These are phyloP conservation scores for Thelephora terrestris DNA, from an alignment of 1,284 basidiomycete species.

Conservation along the genomic window DNA sequence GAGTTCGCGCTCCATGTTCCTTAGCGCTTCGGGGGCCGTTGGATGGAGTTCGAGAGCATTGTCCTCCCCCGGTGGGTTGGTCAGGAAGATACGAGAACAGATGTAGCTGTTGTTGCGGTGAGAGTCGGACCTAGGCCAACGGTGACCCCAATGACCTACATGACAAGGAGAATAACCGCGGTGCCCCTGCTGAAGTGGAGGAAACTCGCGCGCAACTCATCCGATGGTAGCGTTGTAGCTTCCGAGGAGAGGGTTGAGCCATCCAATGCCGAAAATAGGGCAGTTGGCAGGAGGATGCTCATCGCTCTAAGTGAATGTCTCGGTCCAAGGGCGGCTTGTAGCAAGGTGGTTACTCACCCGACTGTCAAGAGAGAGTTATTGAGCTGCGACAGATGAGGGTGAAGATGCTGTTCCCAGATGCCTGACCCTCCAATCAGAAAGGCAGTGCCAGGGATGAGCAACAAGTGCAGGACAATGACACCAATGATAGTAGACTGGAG, in stretches of 20 bases:
- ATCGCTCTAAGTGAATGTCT: conserved; percentile 36
- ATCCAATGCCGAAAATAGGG: conserved; percentile 55
- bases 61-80: conserved; percentile 54
- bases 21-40: conserved; percentile 33
- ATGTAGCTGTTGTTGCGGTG: conserved; percentile 36
- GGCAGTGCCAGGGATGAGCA: conserved; percentile 49
- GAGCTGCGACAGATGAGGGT: conserved; percentile 42
- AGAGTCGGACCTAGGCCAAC: neutral
- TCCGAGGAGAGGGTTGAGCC: conserved; percentile 21
- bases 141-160: conserved; percentile 31
- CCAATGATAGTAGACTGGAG: conserved; percentile 53
- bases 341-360: conserved; percentile 31
- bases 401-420: conserved; percentile 38
- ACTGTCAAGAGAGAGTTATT: conserved; percentile 59
- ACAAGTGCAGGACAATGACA: conserved; percentile 50
- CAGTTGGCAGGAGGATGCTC: conserved; percentile 49
- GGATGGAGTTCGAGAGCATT: conserved; percentile 33
- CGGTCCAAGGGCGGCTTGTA: neutral
- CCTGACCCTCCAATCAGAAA: conserved; percentile 54
- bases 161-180: conserved; percentile 45
- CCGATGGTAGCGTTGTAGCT: conserved; percentile 27
- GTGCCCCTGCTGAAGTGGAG: conserved; percentile 53
- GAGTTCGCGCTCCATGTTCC: conserved; percentile 32
- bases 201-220: conserved; percentile 30
- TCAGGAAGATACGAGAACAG: conserved; percentile 52